Base-by-base conservation (phyloP, 1,139 yeast species). In the Candida gigantensis region DNA sequence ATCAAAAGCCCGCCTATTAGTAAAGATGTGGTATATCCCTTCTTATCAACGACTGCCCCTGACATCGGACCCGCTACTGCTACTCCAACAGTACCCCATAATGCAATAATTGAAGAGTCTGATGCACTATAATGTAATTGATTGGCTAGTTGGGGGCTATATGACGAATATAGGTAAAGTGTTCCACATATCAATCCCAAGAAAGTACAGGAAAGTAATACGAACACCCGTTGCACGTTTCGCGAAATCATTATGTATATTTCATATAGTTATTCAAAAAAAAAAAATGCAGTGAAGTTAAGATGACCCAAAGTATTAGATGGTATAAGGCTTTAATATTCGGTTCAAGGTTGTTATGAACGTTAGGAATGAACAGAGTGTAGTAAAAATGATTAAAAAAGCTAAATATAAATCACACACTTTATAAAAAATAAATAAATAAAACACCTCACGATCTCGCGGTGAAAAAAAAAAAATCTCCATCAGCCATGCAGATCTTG, bases 81-180 rank as follows among this genome's bases (percentile, higher is more conserved):
- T 40, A 77, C 72, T 2, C 85, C 84, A 26, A 80, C 55, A 24
- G 79, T 76, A 3, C 85, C 87, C 20, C 72, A 58, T 48, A 79
- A 65, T 3, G 84, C 85, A 4, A 81, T 73, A 17, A 68, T 57
- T 21, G 81, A 74, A 9, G 81, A 64, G 39, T 77, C 73, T 1
- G 82, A 70, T 9, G 80, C 85, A 4, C 72, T 54, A 43, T 81
- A 70, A 13, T 61, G 58, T 32, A 81, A 65, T 34, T 65, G 66
- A 17, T 62, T 60, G 3, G 85, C 83, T 44, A 79, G 62, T 50
- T 80, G 86, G 3, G 87, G 85, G 31, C 83, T 79, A 50, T 77
- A 80, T 5, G 83, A 77, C 3, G 80, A 74, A 51, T 74, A 79
- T 21, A 78, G 55, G 51, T 79, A 79, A 54, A 79, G 63, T 5